These are phyloP conservation scores for Pseudocercospora macadamiae DNA, from an alignment of 2,329 filamentous ascomycete species.

Conservation along the genomic window DNA sequence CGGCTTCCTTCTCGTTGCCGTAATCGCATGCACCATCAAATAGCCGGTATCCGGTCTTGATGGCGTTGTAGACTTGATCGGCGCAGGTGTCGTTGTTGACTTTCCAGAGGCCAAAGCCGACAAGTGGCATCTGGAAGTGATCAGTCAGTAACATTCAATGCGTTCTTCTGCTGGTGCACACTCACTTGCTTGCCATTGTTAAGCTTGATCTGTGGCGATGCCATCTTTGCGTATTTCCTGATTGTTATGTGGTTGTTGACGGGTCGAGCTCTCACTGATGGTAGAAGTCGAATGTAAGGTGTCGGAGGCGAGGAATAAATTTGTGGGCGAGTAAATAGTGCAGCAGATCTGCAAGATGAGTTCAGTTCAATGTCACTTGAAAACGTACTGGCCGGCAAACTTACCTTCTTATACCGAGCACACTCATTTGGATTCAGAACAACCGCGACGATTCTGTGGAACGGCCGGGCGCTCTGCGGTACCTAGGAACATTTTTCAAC, in stretches of 20 bases:
- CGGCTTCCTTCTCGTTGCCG: constrained; percentile 78
- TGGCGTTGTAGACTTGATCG: constrained; percentile 75
- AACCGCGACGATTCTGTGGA: not conserved
- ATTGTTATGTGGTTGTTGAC: constrained; percentile 10
- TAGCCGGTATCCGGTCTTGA: constrained; percentile 63
- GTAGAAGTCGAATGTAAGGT: not conserved
- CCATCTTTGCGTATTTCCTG: constrained; percentile 35
- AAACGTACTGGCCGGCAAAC: not conserved
- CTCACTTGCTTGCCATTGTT: constrained; percentile 43
- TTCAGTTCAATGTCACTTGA: constrained; percentile 2
- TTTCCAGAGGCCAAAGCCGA: constrained; percentile 83
- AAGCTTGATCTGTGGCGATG: constrained; percentile 38
- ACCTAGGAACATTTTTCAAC: constrained; percentile 10
- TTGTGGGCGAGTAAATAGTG: constrained; percentile 16
- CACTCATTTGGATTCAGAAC: constrained; percentile 5
- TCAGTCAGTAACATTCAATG: not conserved
- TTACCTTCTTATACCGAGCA: constrained; percentile 24
- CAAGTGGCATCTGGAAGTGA: constrained; percentile 66
- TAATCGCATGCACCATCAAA: constrained; percentile 72
- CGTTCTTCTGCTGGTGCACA: too few relatives aligned
- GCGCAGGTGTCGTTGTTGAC: constrained; percentile 73
- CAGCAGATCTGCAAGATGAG: constrained; percentile 16
- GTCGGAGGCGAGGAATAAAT: constrained; percentile 4
- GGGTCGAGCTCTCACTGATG: constrained; percentile 10
- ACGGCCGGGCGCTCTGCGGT: constrained; percentile 17